Base-by-base conservation (phyloP, 108 stramenopile genomes). In the Fragilaria radians region DNA sequence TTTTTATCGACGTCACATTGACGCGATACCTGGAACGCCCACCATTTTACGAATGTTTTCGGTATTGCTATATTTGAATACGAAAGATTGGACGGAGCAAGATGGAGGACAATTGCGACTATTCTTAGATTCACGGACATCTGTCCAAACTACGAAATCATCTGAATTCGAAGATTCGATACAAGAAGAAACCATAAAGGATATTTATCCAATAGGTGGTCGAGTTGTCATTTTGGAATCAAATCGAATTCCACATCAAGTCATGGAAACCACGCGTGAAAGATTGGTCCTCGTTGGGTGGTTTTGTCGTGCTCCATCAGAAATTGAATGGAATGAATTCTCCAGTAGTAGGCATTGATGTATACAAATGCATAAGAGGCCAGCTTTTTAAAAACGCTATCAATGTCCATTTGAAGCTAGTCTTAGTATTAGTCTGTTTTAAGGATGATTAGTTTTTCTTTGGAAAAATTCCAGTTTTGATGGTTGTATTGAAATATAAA, bases 201-300 rank as follows among this genome's bases (percentile, higher is more conserved):
- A 88, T 68, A 78, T 88, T 0, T 68, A 79, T 46, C 83, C 83
- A 0, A 36, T 58, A 9, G 81, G 85, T 18, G 89, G 89, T 1
- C 86, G 78, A 18, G 57, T 91, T 32, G 89, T 91, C 5, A 45
- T 91, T 3, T 91, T 91, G 54, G 62, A 81, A 36, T 73, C 71
- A 31, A 76, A 85, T 34, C 25, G 46, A 23, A 67, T 91, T 23
- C 86, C 89, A 4, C 89, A 91, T 62, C 85, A 91, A 61, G 89
- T 91, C 0, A 47, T 91, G 21, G 58, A 87, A 57, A 91, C 85
- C 11, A 67, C 69, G n/a, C 48, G 67, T 28, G 79, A 83, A 48
- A 62, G 89, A 23, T 61, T 83, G 48, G 89, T 83, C 7, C 49
- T 91, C 11, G 82, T 91, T 4, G 89, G 89, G 4, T 91, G 89